Evolutionary conservation across 495 filamentous ascomycete genomes (phyloP).

Genomic region (Pyronema omphalodes): DNA sequence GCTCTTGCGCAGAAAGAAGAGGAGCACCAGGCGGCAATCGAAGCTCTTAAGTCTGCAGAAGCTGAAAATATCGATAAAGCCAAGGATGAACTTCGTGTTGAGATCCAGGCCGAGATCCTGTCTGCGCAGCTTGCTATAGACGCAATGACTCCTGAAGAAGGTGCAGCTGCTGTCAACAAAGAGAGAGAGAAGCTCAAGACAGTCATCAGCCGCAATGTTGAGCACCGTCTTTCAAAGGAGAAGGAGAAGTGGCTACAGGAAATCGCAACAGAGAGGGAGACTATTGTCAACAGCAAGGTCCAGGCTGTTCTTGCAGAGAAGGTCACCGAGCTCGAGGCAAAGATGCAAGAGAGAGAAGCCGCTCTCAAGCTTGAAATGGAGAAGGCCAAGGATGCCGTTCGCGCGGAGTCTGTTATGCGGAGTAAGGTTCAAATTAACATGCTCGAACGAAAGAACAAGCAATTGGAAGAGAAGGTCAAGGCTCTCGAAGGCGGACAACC

Average conservation of each 20-base stretch:
- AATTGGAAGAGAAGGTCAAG: slow-evolving; percentile 49
- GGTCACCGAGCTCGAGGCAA: slow-evolving; percentile 22
- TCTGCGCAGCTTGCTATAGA: background rate
- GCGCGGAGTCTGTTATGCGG: slow-evolving; percentile 44
- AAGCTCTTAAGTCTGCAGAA: background rate
- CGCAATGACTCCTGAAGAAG: slow-evolving; percentile 42
- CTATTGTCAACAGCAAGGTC: slow-evolving; percentile 31
- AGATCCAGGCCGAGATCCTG: slow-evolving; percentile 3
- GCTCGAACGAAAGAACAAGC: slow-evolving; percentile 49
- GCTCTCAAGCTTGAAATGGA: slow-evolving; percentile 32
- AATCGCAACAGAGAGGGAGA: slow-evolving; percentile 35
- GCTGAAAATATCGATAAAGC: slow-evolving; percentile 12
- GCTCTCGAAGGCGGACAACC: slow-evolving; percentile 52
- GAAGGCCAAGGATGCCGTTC: slow-evolving; percentile 36
- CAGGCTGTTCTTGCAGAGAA: slow-evolving; percentile 18
- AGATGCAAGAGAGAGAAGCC: slow-evolving; percentile 27
- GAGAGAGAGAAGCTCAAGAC: slow-evolving; percentile 19
- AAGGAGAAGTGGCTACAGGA: slow-evolving; percentile 20
- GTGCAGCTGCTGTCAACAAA: slow-evolving; percentile 43
- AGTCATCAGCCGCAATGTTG: slow-evolving; percentile 22
- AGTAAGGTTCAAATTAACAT: slow-evolving; percentile 60
- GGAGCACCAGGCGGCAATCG: slow-evolving; percentile 15
- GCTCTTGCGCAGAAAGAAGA: slow-evolving; percentile 16
- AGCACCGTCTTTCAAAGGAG: slow-evolving; percentile 21
- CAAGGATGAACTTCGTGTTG: slow-evolving; percentile 11